Percentiles rank a stretch among this genome's conserved stretches.
Evolutionary conservation across 2,329 filamentous ascomycete genomes (phyloP).

Genomic region (Piedraia hortae): DNA sequence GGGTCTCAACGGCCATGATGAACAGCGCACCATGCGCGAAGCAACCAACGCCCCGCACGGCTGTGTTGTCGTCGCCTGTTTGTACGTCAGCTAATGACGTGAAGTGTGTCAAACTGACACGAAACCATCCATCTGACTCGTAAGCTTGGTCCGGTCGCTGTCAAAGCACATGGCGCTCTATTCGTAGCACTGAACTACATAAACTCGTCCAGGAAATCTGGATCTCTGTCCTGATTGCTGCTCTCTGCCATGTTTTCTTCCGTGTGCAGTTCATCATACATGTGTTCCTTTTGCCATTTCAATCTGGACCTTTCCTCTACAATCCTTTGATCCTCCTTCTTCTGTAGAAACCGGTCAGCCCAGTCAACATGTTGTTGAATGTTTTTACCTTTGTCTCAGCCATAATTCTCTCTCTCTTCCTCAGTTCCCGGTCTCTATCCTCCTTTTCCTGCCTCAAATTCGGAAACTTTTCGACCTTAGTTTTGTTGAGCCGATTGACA

Average conservation of each 20-base stretch:
- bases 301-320: constrained; percentile 62
- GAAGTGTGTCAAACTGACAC: too few species aligned
- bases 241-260: constrained; percentile 51
- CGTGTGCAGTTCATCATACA: constrained; percentile 74
- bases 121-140: too few species aligned
- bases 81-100: too few species aligned
- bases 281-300: constrained; percentile 91
- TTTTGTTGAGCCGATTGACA: constrained; percentile 96
- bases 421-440: constrained; percentile 40
- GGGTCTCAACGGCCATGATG: too few species aligned
- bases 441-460: constrained; percentile 65
- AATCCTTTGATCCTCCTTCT: constrained; percentile 46
- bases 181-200: constrained; percentile 32
- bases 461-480: constrained; percentile 63
- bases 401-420: constrained; percentile 40
- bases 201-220: constrained; percentile 71
- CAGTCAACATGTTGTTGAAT: neutral
- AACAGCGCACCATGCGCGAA: too few species aligned
- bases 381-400: constrained; percentile 30
- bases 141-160: too few species aligned
- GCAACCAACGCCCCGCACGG: too few species aligned
- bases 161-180: neutral
- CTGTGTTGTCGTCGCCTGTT: too few species aligned
- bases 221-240: constrained; percentile 63
- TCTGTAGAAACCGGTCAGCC: too few species aligned